Evolutionary conservation across 768 basidiomycete genomes (phyloP).

Genomic region (Panus rudis): DNA sequence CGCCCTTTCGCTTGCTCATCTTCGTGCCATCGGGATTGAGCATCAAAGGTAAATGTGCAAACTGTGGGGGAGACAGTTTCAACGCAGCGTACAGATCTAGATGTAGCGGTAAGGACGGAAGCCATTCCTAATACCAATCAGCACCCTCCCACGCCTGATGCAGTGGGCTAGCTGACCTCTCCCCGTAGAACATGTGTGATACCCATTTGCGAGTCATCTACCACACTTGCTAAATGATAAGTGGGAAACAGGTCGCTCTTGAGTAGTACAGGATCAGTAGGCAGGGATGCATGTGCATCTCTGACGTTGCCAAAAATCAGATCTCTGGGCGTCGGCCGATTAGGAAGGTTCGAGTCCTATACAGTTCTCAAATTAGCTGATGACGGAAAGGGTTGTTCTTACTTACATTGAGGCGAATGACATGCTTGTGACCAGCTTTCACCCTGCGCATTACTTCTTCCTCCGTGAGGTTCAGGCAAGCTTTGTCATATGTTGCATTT

Average conservation of each 20-base stretch:
- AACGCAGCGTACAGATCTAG: conserved; percentile 83
- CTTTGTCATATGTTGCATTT: conserved; percentile 78
- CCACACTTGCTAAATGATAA: conserved; percentile 93
- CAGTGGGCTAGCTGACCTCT: conserved; percentile 48
- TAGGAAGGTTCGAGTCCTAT: conserved; percentile 58
- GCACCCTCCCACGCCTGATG: neutral
- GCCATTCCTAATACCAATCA: conserved; percentile 70
- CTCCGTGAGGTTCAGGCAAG: conserved; percentile 78
- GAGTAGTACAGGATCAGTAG: conserved; percentile 86
- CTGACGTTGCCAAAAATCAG: conserved; percentile 69
- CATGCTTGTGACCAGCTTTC: conserved; percentile 66
- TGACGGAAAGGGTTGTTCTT: neutral
- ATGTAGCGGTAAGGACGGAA: conserved; percentile 88
- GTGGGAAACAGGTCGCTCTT: conserved; percentile 94
- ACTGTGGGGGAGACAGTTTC: conserved; percentile 63
- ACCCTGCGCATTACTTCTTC: conserved; percentile 77
- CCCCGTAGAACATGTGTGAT: conserved; percentile 94
- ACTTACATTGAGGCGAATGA: conserved; percentile 84
- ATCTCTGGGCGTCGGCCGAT: conserved; percentile 47
- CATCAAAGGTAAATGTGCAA: conserved; percentile 87
- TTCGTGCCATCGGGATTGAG: conserved; percentile 88
- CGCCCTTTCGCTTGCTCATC: conserved; percentile 91
- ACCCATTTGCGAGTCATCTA: conserved; percentile 94
- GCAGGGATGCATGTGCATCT: conserved; percentile 70
- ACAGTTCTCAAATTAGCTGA: too few species aligned